Percentiles rank a stretch among this genome's conserved stretches.
Conservation (phyloP, 2,329 filamentous ascomycete species). For the Fusarium anguioides region DNA sequence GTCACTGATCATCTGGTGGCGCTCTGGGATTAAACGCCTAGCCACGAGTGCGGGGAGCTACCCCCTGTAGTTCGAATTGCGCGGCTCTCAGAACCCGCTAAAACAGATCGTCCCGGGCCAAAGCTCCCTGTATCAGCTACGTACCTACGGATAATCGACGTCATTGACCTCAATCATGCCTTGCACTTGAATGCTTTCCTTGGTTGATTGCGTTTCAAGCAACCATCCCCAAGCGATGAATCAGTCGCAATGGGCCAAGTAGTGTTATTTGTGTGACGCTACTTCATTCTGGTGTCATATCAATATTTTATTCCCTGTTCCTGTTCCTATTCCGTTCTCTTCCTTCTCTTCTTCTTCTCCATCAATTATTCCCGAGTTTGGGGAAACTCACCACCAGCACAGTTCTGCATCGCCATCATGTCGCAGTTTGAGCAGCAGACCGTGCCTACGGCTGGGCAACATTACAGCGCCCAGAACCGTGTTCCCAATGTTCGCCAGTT, state of each 20-base stretch:
- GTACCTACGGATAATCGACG: conserved; percentile 32
- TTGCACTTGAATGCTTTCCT: conserved; percentile 29
- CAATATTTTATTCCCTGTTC: conserved; percentile 28
- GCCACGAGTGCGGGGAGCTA: conserved; percentile 20
- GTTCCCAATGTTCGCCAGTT: conserved; percentile 91
- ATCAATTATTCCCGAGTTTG: conserved; percentile 11
- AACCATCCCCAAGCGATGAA: conserved; percentile 32
- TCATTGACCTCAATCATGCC: conserved; percentile 41
- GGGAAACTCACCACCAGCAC: conserved; percentile 14
- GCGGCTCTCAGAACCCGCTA: conserved; percentile 32
- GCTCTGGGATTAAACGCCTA: conserved; percentile 2
- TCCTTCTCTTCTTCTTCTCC: background rate
- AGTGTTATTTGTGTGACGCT: conserved; percentile 29
- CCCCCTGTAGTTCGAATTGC: conserved; percentile 20
- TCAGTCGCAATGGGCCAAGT: conserved; percentile 22
- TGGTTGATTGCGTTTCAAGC: conserved; percentile 31
- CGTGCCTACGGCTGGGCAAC: conserved; percentile 64
- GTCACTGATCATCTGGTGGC: conserved; percentile 21
- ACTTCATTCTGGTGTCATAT: conserved; percentile 15
- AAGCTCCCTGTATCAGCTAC: conserved; percentile 15
- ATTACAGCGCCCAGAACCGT: conserved; percentile 85
- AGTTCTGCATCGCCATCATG: conserved; percentile 15
- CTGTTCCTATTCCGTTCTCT: background rate
- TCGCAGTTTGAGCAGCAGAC: conserved; percentile 56
- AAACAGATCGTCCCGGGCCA: conserved; percentile 31